A percentile compares a stretch with the other conserved stretches of the same genome.
Conservation (phyloP, 1,284 basidiomycete species). For the Xerocomus cyaneibrunnescens region DNA sequence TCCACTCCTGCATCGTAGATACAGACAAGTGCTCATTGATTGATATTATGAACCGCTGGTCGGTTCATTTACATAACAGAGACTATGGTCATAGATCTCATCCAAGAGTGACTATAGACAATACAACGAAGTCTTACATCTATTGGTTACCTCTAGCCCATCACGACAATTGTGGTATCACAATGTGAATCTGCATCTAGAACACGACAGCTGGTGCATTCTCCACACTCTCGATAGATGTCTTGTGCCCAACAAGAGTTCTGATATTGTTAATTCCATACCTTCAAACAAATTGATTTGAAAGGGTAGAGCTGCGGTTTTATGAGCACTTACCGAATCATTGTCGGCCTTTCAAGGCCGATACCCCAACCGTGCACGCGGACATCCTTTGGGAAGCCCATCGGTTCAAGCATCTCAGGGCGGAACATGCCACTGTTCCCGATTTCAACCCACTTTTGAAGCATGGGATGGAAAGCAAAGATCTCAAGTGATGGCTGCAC, state of each 20-base stretch:
- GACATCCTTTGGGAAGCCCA: slow-evolving; percentile 98
- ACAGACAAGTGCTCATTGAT: neutral
- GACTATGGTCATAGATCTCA: neutral
- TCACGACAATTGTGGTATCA: slow-evolving; percentile 8
- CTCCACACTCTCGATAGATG: slow-evolving; percentile 86
- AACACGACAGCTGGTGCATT: slow-evolving; percentile 89
- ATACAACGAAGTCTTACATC: slow-evolving; percentile 6
- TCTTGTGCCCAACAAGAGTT: slow-evolving; percentile 97
- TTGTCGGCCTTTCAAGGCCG: slow-evolving; percentile 95
- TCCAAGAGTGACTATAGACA: neutral
- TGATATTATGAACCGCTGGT: slow-evolving; percentile 5
- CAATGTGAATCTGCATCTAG: slow-evolving; percentile 36
- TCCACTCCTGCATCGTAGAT: neutral
- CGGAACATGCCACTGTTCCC: slow-evolving; percentile 99
- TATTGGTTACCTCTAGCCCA: slow-evolving; percentile 1
- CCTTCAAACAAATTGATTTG: slow-evolving; percentile 38
- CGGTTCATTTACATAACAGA: slow-evolving; percentile 1
- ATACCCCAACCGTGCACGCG: slow-evolving; percentile 98
- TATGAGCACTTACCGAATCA: slow-evolving; percentile 79
- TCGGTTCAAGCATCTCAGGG: slow-evolving; percentile 98
- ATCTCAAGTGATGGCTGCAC: slow-evolving; percentile 95
- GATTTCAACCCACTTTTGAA: slow-evolving; percentile 96
- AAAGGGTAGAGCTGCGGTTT: neutral
- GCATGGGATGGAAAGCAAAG: slow-evolving; percentile 95
- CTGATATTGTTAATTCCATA: slow-evolving; percentile 95